Evolutionary conservation across 192 early-diverging fungal genomes (phyloP), one percentile per base, ranked within the genome.

Genomic region (Coemansia umbellata): DNA sequence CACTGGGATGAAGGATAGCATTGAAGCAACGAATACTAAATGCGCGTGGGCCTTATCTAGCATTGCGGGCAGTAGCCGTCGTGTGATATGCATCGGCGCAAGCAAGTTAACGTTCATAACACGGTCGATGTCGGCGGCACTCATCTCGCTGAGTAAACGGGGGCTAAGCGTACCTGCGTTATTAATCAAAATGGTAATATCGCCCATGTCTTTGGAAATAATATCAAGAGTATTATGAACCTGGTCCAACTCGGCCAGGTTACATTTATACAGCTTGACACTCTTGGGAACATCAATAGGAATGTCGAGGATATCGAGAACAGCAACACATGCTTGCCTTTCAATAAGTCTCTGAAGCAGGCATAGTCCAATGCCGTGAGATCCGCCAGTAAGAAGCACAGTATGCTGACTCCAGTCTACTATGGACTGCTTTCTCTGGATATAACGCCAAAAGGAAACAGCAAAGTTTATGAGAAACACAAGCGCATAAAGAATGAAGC

Each of bases 131-230:
- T 88, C 83, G 2, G 66, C 65, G 11, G 60, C 54, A 2, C 78
- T 82, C 53, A 79, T 55, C 32, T 92, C 89, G 18, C 76, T 30
- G 28, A 89, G 60, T 8, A 72, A 53, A 41, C 69, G 80, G 6
- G 84, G 84, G 35, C 58, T 67, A 23, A 91, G 70, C 19, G 87
- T 85, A 9, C 86, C 92, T 6, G 89, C 92, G 69, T 92, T 92
- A 65, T 90, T 92, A 43, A 94, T 42, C 5, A 94, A 49, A 35
- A 92, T 82, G 1, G 88, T 94, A 6, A 85, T 84, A n/a, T 80
- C 54, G 4, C 89, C 91, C 13, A 84, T 32, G 58, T 85, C 62
- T 10, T 18, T 26, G 18, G 30, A 32, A 24, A 80, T 58, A 19
- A 33, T 15, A 15, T 42, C 51, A 8, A 71, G 19, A 1, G 49